Base-by-base conservation (phyloP, 2,329 filamentous ascomycete species). In the Ciborinia camelliae region DNA sequence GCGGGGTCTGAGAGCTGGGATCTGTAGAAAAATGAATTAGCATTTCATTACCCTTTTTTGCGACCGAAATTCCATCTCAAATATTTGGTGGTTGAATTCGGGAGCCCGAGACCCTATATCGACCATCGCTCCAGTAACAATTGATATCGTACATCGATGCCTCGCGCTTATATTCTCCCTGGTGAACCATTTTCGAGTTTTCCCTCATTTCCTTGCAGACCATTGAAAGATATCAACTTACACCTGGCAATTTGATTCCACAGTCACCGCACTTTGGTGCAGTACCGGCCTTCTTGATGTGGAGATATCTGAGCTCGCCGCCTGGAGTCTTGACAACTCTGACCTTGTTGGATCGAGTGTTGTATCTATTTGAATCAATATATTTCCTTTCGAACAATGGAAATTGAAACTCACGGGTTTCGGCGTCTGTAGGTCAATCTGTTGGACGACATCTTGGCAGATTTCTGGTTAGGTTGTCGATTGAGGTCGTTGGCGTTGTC, bases 251-350 rank as follows among this genome's bases (percentile, higher is more conserved):
- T 86, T 98, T 98, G 84, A 87, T 88, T 79, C 95, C 95, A 79
- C 96, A 99, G 87, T 99, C 95, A 87, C 96, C 91, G 81, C 95
- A 99, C 87, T 99, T 99, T 79, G 95, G 95, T 72, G 93, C 90
- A 80, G 92, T 96, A 76, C 93, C 95, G 81, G 89, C 91, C 92
- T 99, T 99, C 91, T 98, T 98, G 86, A 97, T 93, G 90, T 99
- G 94, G 76, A 98, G 90, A 79, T 97, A 89, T 81, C 95, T 89
- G 78, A 97, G 89, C 81, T 94, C 87, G 80, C 95, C 95, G 81
- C 95, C 96, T 74, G 96, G 95, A 74, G 95, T 99, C 88, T 95
- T 95, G 82, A 97, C 81, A 77, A 96, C 86, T 79, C 95, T 90
- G 80, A 95, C 94, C 83, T 92, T 92, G 90, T 99, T 97, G 81